Evolutionary conservation across 1,284 basidiomycete genomes (phyloP).

Genomic region (Paramarasmius palmivorus): DNA sequence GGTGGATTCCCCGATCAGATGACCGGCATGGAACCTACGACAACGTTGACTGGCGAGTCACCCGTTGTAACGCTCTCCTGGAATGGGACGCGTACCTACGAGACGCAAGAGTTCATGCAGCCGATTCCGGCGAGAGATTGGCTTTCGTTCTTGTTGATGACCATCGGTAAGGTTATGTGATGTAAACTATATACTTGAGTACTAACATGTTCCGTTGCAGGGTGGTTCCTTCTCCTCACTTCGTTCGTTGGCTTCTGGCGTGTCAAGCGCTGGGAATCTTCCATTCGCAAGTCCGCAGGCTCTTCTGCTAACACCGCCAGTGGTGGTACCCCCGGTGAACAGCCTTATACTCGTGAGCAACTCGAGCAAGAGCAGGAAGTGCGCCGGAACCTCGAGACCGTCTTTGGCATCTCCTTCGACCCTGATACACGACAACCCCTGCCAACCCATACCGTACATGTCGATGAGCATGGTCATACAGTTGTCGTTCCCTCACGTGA

Average conservation of each 20-base stretch:
- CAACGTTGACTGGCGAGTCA: conserved; percentile 7
- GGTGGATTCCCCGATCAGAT: conserved; percentile 2
- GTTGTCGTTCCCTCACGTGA: conserved; percentile 30
- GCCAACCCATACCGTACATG: conserved; percentile 10
- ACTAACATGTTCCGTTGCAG: conserved; percentile 32
- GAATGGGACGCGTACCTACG: conserved; percentile 14
- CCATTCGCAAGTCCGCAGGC: conserved; percentile 48
- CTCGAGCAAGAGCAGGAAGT: conserved; percentile 46
- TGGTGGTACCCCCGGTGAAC: background rate
- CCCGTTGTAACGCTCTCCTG: background rate
- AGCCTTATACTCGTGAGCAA: conserved; percentile 38
- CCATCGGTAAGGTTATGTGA: conserved; percentile 53
- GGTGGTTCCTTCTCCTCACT: conserved; percentile 88
- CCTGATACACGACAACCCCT: conserved; percentile 13
- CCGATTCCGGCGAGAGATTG: conserved; percentile 60
- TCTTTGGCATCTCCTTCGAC: conserved; percentile 42
- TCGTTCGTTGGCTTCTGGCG: conserved; percentile 82
- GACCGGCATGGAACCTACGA: conserved; percentile 16
- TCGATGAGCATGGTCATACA: conserved; percentile 24
- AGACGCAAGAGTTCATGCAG: conserved; percentile 18
- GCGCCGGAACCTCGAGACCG: conserved; percentile 46
- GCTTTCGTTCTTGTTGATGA: conserved; percentile 91
- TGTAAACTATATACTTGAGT: conserved; percentile 7
- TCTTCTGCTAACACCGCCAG: conserved; percentile 20
- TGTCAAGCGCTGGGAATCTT: conserved; percentile 78